Base-by-base conservation (phyloP, 2,329 filamentous ascomycete genomes). In the Penicillium sp. region DNA sequence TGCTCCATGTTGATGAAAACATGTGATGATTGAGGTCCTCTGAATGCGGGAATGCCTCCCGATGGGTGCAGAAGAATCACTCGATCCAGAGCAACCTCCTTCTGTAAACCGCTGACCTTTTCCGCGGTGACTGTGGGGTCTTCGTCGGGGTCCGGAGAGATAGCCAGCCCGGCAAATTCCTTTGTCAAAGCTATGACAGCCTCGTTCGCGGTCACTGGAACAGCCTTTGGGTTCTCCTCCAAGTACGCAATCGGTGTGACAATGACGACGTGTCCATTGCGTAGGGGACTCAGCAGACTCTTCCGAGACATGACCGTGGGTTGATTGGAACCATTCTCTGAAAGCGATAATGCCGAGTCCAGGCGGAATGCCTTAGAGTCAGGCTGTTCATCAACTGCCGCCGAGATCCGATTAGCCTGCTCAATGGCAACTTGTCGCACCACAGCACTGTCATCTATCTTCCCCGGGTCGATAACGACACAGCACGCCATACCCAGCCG, bases 1-100 rank as follows among this genome's bases (percentile, higher is more conserved):
- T 97, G 89, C 62, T 94, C 86, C 46, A 98, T 77, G 59, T 98
- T 98, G 63, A 98, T 80, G 63, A 96, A 97, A 6, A 93, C 80
- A 64, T 93, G 86, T 1, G 86, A 41, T 77, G 80, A 56, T 67
- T 85, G 71, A 36, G 78, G 72, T 55, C 78, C 66, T 64, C 77
- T 70, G 58, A 77, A 65, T 49, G 87, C 76, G 0, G 93, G 93
- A 37, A 90, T 89, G 0, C 89, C 91, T 3, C 93, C 93, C 0
- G 89, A 71, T 0, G 87, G 84, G 65, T 98, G 93, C 6, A 98
- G 76, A 23, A 98, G 74, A 51, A 98, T 95, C 34, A 98, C 76
- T 28, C 91, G 80, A 63, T 97, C 91, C 5, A 98, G 71, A 0
- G 79, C 78, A 0, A 84, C 78, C 49, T 81, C 69, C 24, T 77